A percentile compares a stretch with the other conserved stretches of the same genome.
phyloP scores from a whole-genome alignment of 768 basidiomycete species.

The Hygrocybe coccinea region DNA sequence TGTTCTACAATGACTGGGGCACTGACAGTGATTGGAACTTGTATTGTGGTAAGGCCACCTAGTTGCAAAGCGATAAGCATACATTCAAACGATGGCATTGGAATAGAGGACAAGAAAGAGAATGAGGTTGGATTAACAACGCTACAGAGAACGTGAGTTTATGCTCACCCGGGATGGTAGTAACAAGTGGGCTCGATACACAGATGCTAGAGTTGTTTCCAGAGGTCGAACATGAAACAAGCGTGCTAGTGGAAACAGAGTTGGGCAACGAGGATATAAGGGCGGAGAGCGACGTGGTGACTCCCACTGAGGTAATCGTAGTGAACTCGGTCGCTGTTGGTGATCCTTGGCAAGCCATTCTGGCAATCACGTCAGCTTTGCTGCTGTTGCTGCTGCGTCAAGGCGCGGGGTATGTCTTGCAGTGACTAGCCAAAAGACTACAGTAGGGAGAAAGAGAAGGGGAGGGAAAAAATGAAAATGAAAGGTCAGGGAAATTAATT shows the following conservation, averaged over 20 bases:
- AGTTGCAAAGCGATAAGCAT: not conserved
- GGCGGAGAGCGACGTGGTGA: slow-evolving; percentile 2
- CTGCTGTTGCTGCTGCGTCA: not conserved
- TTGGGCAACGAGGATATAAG: slow-evolving; percentile 2
- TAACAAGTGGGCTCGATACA: slow-evolving; percentile 22
- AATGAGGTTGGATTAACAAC: not conserved
- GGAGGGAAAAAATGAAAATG: not conserved
- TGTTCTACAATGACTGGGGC: slow-evolving; percentile 37
- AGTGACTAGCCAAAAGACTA: not conserved
- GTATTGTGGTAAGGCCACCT: slow-evolving; percentile 27
- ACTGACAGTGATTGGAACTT: slow-evolving; percentile 35
- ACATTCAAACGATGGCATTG: too few relatives aligned
- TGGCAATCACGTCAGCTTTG: not conserved
- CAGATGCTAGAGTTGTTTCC: not conserved
- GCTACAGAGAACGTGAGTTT: not conserved
- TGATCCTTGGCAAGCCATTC: slow-evolving; percentile 3
- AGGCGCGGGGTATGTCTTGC: not conserved
- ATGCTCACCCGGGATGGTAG: slow-evolving; percentile 34
- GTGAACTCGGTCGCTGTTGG: slow-evolving; percentile 6
- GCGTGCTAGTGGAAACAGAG: not conserved
- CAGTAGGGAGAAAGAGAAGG: not conserved
- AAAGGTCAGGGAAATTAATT: not conserved
- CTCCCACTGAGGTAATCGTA: slow-evolving; percentile 1
- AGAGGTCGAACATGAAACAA: slow-evolving; percentile 1
- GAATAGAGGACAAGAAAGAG: not conserved